phyloP scores from a whole-genome alignment of 768 basidiomycete species.

The Termitomyces sp. region DNA sequence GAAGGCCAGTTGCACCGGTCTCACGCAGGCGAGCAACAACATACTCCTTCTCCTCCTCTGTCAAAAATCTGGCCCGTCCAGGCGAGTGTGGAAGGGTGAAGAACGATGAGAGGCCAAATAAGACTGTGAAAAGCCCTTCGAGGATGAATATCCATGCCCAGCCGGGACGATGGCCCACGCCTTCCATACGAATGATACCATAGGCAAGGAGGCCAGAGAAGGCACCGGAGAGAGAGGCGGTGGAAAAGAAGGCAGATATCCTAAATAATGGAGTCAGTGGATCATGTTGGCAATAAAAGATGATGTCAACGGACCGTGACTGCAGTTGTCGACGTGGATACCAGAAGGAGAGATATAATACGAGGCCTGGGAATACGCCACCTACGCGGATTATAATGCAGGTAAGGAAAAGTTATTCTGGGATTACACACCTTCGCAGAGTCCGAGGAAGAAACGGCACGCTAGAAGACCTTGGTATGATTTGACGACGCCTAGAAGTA shows the following conservation, averaged over 20 bases:
- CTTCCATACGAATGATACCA: slow-evolving; percentile 60
- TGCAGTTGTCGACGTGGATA: slow-evolving; percentile 46
- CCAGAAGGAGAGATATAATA: slow-evolving; percentile 52
- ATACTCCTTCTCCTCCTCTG: slow-evolving; percentile 40
- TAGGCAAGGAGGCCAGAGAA: slow-evolving; percentile 67
- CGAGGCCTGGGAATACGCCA: slow-evolving; percentile 52
- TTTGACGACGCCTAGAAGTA: slow-evolving; percentile 35
- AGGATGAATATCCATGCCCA: slow-evolving; percentile 71
- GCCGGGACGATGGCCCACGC: slow-evolving; percentile 43
- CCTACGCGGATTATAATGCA: slow-evolving; percentile 22
- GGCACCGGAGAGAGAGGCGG: slow-evolving; percentile 54
- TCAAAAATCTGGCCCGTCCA: slow-evolving; percentile 42
- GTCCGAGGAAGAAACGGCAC: slow-evolving; percentile 46
- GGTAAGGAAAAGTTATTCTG: not conserved
- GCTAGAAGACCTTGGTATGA: slow-evolving; percentile 38
- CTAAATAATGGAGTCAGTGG: slow-evolving; percentile 30
- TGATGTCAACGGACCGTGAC: slow-evolving; percentile 25
- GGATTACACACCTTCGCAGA: slow-evolving; percentile 35
- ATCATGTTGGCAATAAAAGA: slow-evolving; percentile 10
- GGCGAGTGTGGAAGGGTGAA: slow-evolving; percentile 43
- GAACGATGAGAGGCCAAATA: slow-evolving; percentile 48
- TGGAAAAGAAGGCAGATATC: slow-evolving; percentile 44
- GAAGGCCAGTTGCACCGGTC: slow-evolving; percentile 31
- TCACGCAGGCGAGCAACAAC: slow-evolving; percentile 32
- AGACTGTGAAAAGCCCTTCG: slow-evolving; percentile 59